Conservation (phyloP, 2,329 filamentous ascomycete genomes). For the Colletotrichum godetiae region DNA sequence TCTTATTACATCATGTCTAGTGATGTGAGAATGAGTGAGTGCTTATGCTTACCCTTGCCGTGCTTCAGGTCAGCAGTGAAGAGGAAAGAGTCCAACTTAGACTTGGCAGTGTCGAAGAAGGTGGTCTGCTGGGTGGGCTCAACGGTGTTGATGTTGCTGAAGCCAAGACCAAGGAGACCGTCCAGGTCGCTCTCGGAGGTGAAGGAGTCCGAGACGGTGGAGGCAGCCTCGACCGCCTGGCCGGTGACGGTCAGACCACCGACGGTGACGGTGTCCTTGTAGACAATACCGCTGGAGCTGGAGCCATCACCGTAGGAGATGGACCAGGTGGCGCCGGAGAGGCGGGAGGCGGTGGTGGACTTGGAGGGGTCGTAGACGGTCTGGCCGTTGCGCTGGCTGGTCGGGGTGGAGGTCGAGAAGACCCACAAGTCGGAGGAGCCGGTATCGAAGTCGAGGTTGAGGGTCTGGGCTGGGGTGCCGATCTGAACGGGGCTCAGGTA, state of each 20-base stretch:
- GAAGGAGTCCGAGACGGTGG: constrained; percentile 41
- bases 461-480: constrained; percentile 55
- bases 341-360: constrained; percentile 42
- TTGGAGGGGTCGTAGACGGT: constrained; percentile 43
- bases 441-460: constrained; percentile 58
- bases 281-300: constrained; percentile 45
- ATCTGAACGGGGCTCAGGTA: constrained; percentile 54
- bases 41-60: constrained; percentile 20
- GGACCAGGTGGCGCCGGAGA: constrained; percentile 43
- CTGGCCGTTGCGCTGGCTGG: constrained; percentile 41
- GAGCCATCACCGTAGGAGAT: constrained; percentile 48
- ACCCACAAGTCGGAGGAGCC: constrained; percentile 56
- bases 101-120: constrained; percentile 39
- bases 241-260: constrained; percentile 42
- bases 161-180: constrained; percentile 76
- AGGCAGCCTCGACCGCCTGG: constrained; percentile 47
- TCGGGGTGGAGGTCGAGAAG: constrained; percentile 44
- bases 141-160: constrained; percentile 55
- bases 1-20: constrained; percentile 43
- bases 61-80: constrained; percentile 37
- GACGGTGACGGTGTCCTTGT: constrained; percentile 44
- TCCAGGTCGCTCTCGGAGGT: constrained; percentile 49
- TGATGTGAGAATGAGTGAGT: constrained; percentile 53
- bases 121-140: constrained; percentile 46
- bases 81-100: constrained; percentile 24